Percentiles rank a stretch among this genome's conserved stretches.
These are phyloP conservation scores for Fusarium musae DNA, from an alignment of 2,329 filamentous ascomycete species.

Conservation along the genomic window DNA sequence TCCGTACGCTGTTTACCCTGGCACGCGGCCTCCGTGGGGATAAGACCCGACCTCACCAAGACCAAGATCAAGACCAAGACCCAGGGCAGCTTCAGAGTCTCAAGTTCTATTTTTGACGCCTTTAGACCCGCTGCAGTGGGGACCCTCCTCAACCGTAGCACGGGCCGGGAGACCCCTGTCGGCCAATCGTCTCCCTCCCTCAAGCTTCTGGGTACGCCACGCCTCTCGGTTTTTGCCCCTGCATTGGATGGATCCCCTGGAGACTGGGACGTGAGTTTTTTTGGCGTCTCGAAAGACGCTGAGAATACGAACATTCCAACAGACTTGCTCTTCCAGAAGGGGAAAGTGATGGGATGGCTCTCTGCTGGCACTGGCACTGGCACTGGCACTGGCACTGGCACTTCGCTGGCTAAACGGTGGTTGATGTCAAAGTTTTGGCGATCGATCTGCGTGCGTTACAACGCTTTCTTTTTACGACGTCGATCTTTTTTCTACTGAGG, in stretches of 20 bases:
- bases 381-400: constrained; percentile 1
- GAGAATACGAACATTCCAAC: constrained; percentile 31
- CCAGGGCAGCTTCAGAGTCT: constrained; percentile 18
- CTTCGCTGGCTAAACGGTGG: constrained; percentile 6
- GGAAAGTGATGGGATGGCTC: constrained; percentile 32
- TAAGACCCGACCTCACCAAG: constrained; percentile 1
- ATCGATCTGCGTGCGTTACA: constrained; percentile 21
- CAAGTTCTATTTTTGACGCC: constrained; percentile 42
- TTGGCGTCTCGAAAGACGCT: constrained; percentile 4
- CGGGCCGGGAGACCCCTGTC: constrained; percentile 14
- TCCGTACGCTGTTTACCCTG: constrained; percentile 4
- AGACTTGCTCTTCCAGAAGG: constrained; percentile 15
- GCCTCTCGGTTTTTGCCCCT: constrained; percentile 23
- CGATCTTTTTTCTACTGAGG: neutral
- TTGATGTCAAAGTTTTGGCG: constrained; percentile 7
- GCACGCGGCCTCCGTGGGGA: constrained; percentile 35
- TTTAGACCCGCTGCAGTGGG: constrained; percentile 30
- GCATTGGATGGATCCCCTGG: constrained; percentile 22
- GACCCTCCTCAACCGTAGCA: constrained; percentile 14
- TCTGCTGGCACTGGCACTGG: neutral
- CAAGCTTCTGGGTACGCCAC: constrained; percentile 21
- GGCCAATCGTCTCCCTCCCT: constrained; percentile 23
- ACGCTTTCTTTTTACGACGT: neutral
- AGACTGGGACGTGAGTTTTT: neutral
- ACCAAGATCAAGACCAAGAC: neutral